A percentile compares a stretch with the other conserved stretches of the same genome.
phyloP scores from a whole-genome alignment of 192 early-diverging fungal genomes.

The Jimgerdemannia flammicorona region DNA sequence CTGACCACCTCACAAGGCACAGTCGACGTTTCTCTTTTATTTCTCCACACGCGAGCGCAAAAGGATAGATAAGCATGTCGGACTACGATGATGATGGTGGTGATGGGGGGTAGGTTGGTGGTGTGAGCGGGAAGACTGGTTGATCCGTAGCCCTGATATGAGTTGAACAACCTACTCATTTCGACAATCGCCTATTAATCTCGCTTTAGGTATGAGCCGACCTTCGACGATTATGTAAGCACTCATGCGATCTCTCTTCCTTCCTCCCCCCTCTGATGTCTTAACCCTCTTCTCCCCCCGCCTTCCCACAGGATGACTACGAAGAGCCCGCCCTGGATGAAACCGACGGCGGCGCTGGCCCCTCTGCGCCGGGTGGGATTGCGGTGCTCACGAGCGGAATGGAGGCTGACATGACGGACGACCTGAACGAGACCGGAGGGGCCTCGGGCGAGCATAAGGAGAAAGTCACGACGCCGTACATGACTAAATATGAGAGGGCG shows the following conservation, averaged over 20 bases:
- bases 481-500: slow-evolving; percentile 98
- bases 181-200: no score
- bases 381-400: background rate
- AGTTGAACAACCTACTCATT: no score
- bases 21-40: background rate
- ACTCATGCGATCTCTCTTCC: background rate
- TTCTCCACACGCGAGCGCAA: background rate
- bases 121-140: background rate
- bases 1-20: background rate
- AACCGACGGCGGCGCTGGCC: background rate
- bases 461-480: slow-evolving; percentile 93
- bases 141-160: no score
- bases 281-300: background rate
- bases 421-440: slow-evolving; percentile 1
- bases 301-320: background rate
- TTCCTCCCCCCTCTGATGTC: background rate
- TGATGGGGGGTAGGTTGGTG: slow-evolving; percentile 1
- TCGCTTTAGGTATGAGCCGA: background rate
- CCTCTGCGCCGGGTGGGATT: no score
- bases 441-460: slow-evolving; percentile 51
- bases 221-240: slow-evolving; percentile 4
- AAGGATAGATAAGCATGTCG: background rate
- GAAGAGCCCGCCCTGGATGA: slow-evolving; percentile 6
- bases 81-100: slow-evolving; percentile 4
- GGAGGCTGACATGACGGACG: slow-evolving; percentile 1